Percentiles rank a stretch among this genome's conserved stretches.
phyloP scores from a whole-genome alignment of 176 grass and related monocot genomes.

The Raddia guianensis region DNA sequence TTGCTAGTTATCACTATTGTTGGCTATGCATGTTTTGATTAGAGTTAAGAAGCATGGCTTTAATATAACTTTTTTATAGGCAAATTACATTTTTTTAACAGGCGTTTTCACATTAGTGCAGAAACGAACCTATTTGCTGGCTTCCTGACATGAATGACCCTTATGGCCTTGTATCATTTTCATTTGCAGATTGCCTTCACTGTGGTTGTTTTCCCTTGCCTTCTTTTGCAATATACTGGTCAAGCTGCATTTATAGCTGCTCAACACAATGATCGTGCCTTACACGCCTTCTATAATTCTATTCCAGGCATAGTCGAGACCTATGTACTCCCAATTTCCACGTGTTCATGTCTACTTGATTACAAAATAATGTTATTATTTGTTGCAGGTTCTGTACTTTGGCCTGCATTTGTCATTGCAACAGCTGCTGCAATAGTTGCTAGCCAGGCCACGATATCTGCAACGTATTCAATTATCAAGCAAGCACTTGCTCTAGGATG shows the following conservation, averaged over 20 bases:
- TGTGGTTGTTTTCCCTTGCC: slow-evolving; percentile 74
- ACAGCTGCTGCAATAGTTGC: slow-evolving; percentile 82
- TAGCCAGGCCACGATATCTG: slow-evolving; percentile 92
- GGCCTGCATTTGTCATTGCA: slow-evolving; percentile 74
- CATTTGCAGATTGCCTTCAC: slow-evolving; percentile 76
- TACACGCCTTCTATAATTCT: slow-evolving; percentile 69
- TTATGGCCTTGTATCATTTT: not conserved
- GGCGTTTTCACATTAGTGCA: not conserved
- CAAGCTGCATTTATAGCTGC: slow-evolving; percentile 77
- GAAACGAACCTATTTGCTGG: not conserved
- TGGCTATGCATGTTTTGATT: not conserved
- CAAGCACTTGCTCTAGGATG: slow-evolving; percentile 86
- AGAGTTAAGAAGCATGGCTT: not conserved
- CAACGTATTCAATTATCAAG: slow-evolving; percentile 84
- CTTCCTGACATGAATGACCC: slow-evolving; percentile 8
- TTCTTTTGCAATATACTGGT: slow-evolving; percentile 90
- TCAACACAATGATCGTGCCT: slow-evolving; percentile 14
- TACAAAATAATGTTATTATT: slow-evolving; percentile 4
- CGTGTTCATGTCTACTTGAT: not conserved
- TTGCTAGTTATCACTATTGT: slow-evolving; percentile 3
- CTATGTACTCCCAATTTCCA: not conserved
- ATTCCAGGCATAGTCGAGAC: slow-evolving; percentile 58
- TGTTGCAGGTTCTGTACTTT: slow-evolving; percentile 58
- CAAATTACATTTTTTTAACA: slow-evolving; percentile 6
- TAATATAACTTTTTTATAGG: not conserved